Evolutionary conservation across 1,139 yeast species (phyloP).

Genomic region (Debaryomyces fabryi): DNA sequence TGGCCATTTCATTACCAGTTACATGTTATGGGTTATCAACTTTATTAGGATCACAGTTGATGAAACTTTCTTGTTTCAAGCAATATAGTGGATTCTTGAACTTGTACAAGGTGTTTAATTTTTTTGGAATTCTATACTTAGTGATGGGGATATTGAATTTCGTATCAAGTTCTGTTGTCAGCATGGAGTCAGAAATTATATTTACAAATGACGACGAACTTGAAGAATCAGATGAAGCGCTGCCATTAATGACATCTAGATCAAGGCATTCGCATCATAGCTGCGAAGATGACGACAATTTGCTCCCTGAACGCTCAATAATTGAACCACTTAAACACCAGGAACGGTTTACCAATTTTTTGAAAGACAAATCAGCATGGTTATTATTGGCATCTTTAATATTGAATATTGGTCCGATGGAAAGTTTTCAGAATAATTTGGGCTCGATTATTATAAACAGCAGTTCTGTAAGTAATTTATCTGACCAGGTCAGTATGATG

Average conservation of each 20-base stretch:
- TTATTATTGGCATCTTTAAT: slow-evolving; percentile 63
- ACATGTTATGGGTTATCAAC: slow-evolving; percentile 85
- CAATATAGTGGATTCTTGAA: slow-evolving; percentile 35
- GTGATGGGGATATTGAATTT: slow-evolving; percentile 61
- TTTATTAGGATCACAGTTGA: slow-evolving; percentile 59
- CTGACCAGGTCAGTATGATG: slow-evolving; percentile 47
- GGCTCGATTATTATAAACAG: slow-evolving; percentile 59
- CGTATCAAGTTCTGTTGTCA: slow-evolving; percentile 62
- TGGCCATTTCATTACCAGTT: slow-evolving; percentile 87
- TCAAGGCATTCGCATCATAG: slow-evolving; percentile 10
- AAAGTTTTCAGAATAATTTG: slow-evolving; percentile 83
- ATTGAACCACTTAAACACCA: slow-evolving; percentile 52
- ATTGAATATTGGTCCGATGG: slow-evolving; percentile 80
- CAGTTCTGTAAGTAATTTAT: slow-evolving; percentile 37
- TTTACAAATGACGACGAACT: slow-evolving; percentile 35
- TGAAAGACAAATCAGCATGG: slow-evolving; percentile 68
- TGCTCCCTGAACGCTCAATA: slow-evolving; percentile 29
- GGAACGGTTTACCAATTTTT: slow-evolving; percentile 51
- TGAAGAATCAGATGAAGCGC: slow-evolving; percentile 20
- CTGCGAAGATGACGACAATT: slow-evolving; percentile 18
- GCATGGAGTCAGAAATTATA: slow-evolving; percentile 58
- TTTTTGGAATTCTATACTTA: slow-evolving; percentile 60
- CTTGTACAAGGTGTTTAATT: slow-evolving; percentile 55
- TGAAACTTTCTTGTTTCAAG: slow-evolving; percentile 45
- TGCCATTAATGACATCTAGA: slow-evolving; percentile 2